Evolutionary conservation across 2,329 filamentous ascomycete species (phyloP).

Genomic region (Epichloe amarillans): DNA sequence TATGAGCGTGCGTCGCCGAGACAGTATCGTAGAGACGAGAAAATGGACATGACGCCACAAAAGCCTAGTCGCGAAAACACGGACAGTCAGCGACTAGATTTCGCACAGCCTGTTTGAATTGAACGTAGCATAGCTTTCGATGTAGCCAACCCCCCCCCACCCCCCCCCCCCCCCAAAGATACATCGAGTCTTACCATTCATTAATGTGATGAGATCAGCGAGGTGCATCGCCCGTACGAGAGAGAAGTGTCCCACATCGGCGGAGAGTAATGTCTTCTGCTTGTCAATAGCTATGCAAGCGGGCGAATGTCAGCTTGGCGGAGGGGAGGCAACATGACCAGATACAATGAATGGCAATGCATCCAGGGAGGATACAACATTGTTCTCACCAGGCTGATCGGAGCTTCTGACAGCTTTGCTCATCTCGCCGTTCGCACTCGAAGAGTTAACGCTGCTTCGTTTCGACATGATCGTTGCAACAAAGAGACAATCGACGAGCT

Average conservation of each 20-base stretch:
- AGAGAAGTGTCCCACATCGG: constrained; percentile 61
- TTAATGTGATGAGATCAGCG: constrained; percentile 70
- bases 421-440: constrained; percentile 13
- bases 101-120: neutral
- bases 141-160: neutral
- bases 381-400: constrained; percentile 20
- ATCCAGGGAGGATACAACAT: neutral
- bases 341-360: too few species aligned
- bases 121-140: neutral
- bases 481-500: neutral
- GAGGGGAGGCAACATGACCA: too few species aligned
- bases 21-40: constrained; percentile 89
- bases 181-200: constrained; percentile 45
- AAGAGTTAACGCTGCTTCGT: constrained; percentile 33
- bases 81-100: neutral
- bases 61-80: constrained; percentile 38
- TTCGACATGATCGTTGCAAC: constrained; percentile 45
- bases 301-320: neutral
- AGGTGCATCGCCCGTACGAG: constrained; percentile 59
- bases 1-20: constrained; percentile 54
- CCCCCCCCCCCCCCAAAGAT: neutral
- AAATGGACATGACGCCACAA: constrained; percentile 88
- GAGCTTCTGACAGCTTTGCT: constrained; percentile 17
- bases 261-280: constrained; percentile 59
- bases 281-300: constrained; percentile 48